Conservation (phyloP, 345 rosid species). For the Orychophragmus violaceus region DNA sequence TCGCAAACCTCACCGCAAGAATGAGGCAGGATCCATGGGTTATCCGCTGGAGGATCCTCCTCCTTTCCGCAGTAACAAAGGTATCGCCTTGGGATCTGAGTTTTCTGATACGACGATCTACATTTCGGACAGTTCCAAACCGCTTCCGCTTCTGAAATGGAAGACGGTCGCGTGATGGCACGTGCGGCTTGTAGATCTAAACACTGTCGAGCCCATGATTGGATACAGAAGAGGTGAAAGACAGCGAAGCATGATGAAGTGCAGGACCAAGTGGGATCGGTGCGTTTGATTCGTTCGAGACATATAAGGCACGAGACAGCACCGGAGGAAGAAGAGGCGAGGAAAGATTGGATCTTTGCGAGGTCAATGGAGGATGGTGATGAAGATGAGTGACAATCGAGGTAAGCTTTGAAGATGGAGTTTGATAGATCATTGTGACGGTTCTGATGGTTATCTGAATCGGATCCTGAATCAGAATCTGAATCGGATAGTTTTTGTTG, state of each 20-base stretch:
- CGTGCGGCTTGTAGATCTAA: constrained; percentile 65
- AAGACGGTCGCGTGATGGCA: constrained; percentile 51
- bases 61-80: constrained; percentile 78
- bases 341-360: constrained; percentile 79
- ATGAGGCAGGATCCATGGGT: constrained; percentile 91
- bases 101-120: constrained; percentile 50
- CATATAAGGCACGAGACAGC: constrained; percentile 82
- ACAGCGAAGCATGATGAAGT: constrained; percentile 66
- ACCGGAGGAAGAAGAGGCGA: constrained; percentile 81
- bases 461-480: constrained; percentile 54
- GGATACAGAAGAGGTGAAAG: constrained; percentile 84
- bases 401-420: constrained; percentile 76
- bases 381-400: constrained; percentile 50
- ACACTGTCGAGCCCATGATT: constrained; percentile 87
- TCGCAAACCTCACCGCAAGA: constrained; percentile 83
- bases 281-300: constrained; percentile 70
- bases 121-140: constrained; percentile 92
- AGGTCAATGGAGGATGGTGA: constrained; percentile 51
- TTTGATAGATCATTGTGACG: constrained; percentile 53
- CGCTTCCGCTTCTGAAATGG: constrained; percentile 39
- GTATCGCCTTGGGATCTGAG: constrained; percentile 55
- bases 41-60: constrained; percentile 55
- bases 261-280: constrained; percentile 92
- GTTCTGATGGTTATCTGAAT: constrained; percentile 23
- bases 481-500: constrained; percentile 28